Base-by-base conservation (phyloP, 1,139 yeast genomes). In the Debaryomycetaceae sp. region DNA sequence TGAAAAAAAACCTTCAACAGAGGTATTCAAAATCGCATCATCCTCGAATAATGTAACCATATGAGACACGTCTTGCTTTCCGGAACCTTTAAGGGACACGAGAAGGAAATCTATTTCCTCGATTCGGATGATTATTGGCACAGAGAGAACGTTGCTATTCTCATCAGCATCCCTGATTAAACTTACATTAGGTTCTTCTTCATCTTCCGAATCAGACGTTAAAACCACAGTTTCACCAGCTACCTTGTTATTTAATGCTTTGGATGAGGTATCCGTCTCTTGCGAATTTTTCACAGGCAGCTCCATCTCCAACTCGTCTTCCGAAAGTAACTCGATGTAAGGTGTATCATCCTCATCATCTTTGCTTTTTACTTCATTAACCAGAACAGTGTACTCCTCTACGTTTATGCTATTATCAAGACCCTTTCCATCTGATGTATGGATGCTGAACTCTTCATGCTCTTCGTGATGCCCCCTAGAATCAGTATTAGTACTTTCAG, bases 1-100 rank as follows among this genome's bases (percentile, higher is more conserved):
- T 2, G 51, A 56, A 47, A 68, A 68, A 24, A 70, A 56, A 22
- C 58, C 62, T 27, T 56, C 62, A 9, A 69, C 50, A 1, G 66
- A 50, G 17, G 48, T 42, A 2, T 52, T 42, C 6, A 57, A 45
- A 5, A 59, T 52, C 1, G 48, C 45, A 2, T 44, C 41, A 39
- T 59, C 56, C 39, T 64, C 68, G 45, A 55, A 66, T 30, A 65
- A 49, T 2, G 68, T 51, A 7, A 60, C 60, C 13, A 60, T 45
- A 36, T 51, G 56, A 22, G 54, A 55, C 36, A 46, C 50, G 39
- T 46, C 53, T 13, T 47, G 39, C 7, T 42, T 36, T 8, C 45
- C 36, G 23, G 30, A 45, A n/a, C 51, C 49, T 11, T 53, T 49
- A n/a, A 52, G 48, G 6, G 63, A 69, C 4, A 58, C 49, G 24